Evolutionary conservation across 306 rosid species (phyloP).

Genomic region (Carpinus viminea): DNA sequence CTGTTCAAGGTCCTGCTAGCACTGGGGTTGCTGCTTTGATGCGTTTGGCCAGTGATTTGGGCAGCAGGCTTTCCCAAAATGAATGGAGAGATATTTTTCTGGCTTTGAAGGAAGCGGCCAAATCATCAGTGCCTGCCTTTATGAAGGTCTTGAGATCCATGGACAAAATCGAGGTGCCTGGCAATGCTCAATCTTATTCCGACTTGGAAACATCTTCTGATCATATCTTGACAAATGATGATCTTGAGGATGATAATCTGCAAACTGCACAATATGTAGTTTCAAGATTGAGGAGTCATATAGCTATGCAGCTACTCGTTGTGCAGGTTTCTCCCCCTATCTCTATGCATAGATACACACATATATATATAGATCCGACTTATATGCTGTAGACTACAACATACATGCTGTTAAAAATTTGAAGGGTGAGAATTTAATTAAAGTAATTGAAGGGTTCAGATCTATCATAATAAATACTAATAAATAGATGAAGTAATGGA

Average conservation of each 20-base stretch:
- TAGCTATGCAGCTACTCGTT: slow-evolving; percentile 84
- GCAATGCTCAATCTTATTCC: slow-evolving; percentile 44
- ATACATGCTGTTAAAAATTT: too few relatives aligned
- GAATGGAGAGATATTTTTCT: slow-evolving; percentile 83
- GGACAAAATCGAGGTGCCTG: slow-evolving; percentile 53
- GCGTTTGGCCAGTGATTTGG: slow-evolving; percentile 73
- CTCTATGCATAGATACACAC: slow-evolving; percentile 11
- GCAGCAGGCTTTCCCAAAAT: slow-evolving; percentile 67
- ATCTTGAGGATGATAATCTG: slow-evolving; percentile 79
- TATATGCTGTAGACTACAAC: too few relatives aligned
- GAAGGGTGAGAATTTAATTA: too few relatives aligned
- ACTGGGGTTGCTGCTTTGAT: slow-evolving; percentile 84
- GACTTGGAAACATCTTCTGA: slow-evolving; percentile 64
- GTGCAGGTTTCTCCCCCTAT: slow-evolving; percentile 64
- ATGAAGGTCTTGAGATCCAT: slow-evolving; percentile 79
- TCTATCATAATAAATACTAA: too few relatives aligned
- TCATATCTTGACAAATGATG: slow-evolving; percentile 68
- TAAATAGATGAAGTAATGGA: too few relatives aligned
- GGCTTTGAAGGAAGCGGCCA: slow-evolving; percentile 77
- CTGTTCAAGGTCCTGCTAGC: slow-evolving; percentile 89
- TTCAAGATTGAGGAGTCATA: slow-evolving; percentile 83
- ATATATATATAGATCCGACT: too few relatives aligned
- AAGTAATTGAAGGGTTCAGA: too few relatives aligned
- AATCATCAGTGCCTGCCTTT: slow-evolving; percentile 75
- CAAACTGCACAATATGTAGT: slow-evolving; percentile 81